These are phyloP conservation scores for Vitis vinifera DNA, from an alignment of 164 flowering plant species.

Conservation along the genomic window ASM3070453v1 NC_081808.1:9520001-9520500, in stretches of 20 bases:
- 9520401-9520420: too few species aligned
- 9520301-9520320: too few species aligned
- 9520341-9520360: too few species aligned
- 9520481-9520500: too few species aligned
- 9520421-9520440: too few species aligned
- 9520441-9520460: too few species aligned
- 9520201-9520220: conserved; percentile 10
- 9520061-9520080: conserved; percentile 57
- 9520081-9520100: conserved; percentile 39
- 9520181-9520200: conserved; percentile 7
- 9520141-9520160: conserved; percentile 36
- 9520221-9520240: background rate
- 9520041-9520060: conserved; percentile 61
- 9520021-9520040: conserved; percentile 63
- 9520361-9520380: too few species aligned
- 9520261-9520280: background rate
- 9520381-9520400: too few species aligned
- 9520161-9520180: conserved; percentile 46
- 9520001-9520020: conserved; percentile 59
- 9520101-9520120: conserved; percentile 25
- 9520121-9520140: conserved; percentile 51
- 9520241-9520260: background rate
- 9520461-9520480: too few species aligned
- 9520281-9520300: too few species aligned
- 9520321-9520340: too few species aligned